A percentile compares a stretch with the other conserved stretches of the same genome.
phyloP scores from a whole-genome alignment of 306 rosid genomes.

The Vigna hirtella region DNA sequence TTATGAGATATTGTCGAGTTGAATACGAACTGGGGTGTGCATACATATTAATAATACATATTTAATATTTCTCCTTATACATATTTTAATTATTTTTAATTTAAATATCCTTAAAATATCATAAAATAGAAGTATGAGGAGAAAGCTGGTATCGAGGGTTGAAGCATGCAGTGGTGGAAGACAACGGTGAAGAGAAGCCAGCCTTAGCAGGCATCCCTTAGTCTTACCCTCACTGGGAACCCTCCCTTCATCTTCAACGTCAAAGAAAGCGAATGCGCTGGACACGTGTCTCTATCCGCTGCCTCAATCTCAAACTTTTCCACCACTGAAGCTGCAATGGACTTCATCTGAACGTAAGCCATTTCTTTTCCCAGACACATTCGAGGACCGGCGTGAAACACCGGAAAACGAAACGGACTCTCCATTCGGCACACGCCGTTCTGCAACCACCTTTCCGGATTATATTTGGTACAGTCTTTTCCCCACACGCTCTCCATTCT shows the following conservation, averaged over 20 bases:
- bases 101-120: too few relatives aligned
- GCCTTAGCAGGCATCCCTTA: not conserved
- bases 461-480: constrained; percentile 47
- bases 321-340: constrained; percentile 62
- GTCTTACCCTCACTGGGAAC: constrained; percentile 35
- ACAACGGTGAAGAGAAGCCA: too few relatives aligned
- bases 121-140: too few relatives aligned
- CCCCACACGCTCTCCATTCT: constrained; percentile 84
- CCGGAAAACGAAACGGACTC: constrained; percentile 61
- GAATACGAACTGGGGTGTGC: too few relatives aligned
- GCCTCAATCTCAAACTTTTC: constrained; percentile 57
- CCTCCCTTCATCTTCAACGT: constrained; percentile 69
- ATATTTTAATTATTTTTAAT: too few relatives aligned
- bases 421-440: constrained; percentile 53
- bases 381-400: constrained; percentile 76
- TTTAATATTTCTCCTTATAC: too few relatives aligned
- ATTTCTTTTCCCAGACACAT: constrained; percentile 75
- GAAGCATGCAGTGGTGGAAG: too few relatives aligned
- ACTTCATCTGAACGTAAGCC: constrained; percentile 89
- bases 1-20: too few relatives aligned
- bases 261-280: constrained; percentile 52
- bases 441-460: constrained; percentile 78
- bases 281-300: constrained; percentile 44
- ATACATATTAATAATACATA: too few relatives aligned
- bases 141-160: too few relatives aligned